Evolutionary conservation across 257 asterid species (phyloP), one percentile per base, ranked within the genome.

Genomic region (Solanum medicagineum): DNA sequence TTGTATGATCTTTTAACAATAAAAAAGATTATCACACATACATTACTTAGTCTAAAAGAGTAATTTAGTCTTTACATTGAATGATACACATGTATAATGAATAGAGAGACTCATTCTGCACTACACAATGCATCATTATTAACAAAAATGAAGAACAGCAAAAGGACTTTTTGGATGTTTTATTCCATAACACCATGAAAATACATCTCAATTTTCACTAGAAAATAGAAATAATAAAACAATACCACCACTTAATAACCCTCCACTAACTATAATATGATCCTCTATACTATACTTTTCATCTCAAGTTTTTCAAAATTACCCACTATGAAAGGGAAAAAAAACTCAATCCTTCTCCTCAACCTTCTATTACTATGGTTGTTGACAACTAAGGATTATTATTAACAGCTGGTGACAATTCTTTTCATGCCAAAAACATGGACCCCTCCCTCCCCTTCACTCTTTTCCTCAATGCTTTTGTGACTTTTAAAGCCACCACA

Each of bases 381-480:
- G 80, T 83, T 24, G 85, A 83, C 85, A 83, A 83, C 85, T 83
- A 26, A 49, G 80, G 12, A 47, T 12, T 59, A 49, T 80, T 71
- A 73, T 56, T 86, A 85, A 86, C 89, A 86, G 89, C 89, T 89
- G 91, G 87, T 81, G 85, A 84, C 91, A 84, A 86, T 88, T 88
- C 90, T 86, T 88, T 86, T 84, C 79, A 88, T 85, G 91, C 89
- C 32, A 88, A 88, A 86, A 88, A 85, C 81, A 85, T 10, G 80
- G 87, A 51, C 71, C 81, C 73, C 57, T 15, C 47, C 57, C 16
- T 12, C 53, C 16, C 44, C 4, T 20, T 59, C 32, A 32, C 65
- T 51, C 54, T 47, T 65, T 45, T 79, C 6, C 15, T 36, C 59
- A 54, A 29, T 45, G 81, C 40, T 68, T 83, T 84, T 88, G 62